phyloP scores from a whole-genome alignment of 805 yeast species.

The Lachancea lanzarotensis region DNA sequence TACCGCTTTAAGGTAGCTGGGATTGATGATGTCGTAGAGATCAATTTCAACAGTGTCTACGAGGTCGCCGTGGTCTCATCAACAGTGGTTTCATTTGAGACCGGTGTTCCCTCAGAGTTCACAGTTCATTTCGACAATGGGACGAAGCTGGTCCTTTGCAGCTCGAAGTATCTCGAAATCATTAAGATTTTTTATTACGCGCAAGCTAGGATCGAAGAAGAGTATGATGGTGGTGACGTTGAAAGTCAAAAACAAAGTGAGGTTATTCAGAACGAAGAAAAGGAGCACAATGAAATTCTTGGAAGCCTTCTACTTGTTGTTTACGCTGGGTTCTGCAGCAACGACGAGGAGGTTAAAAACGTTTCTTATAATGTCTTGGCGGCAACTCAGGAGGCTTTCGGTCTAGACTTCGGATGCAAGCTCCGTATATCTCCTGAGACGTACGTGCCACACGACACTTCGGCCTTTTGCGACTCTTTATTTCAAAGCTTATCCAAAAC shows the following conservation, averaged over 20 bases:
- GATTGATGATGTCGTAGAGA: slow-evolving; percentile 28
- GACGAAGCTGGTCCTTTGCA: slow-evolving; percentile 36
- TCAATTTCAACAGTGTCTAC: slow-evolving; percentile 40
- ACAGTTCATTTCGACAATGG: slow-evolving; percentile 38
- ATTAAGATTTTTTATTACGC: slow-evolving; percentile 64
- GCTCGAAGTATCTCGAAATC: slow-evolving; percentile 54
- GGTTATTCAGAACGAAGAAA: slow-evolving; percentile 24
- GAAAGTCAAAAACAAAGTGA: slow-evolving; percentile 9
- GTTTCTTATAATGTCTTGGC: slow-evolving; percentile 60
- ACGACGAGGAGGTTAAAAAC: slow-evolving; percentile 50
- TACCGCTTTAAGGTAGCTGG: slow-evolving; percentile 35
- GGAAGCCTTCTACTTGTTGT: slow-evolving; percentile 59
- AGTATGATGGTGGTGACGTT: slow-evolving; percentile 18
- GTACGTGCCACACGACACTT: slow-evolving; percentile 61
- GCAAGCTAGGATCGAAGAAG: slow-evolving; percentile 45
- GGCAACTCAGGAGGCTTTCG: slow-evolving; percentile 53
- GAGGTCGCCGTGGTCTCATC: slow-evolving; percentile 36
- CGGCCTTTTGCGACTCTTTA: slow-evolving; percentile 51
- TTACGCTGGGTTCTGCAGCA: slow-evolving; percentile 61
- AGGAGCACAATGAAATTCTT: slow-evolving; percentile 36
- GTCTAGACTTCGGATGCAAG: slow-evolving; percentile 52
- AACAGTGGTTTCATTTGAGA: slow-evolving; percentile 36
- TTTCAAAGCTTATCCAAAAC: slow-evolving; percentile 50
- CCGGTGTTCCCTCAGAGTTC: slow-evolving; percentile 47
- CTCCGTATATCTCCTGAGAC: slow-evolving; percentile 51